A percentile compares a stretch with the other conserved stretches of the same genome.
phyloP scores from a whole-genome alignment of 257 asterid genomes.

The Solanum dulcamara region DNA sequence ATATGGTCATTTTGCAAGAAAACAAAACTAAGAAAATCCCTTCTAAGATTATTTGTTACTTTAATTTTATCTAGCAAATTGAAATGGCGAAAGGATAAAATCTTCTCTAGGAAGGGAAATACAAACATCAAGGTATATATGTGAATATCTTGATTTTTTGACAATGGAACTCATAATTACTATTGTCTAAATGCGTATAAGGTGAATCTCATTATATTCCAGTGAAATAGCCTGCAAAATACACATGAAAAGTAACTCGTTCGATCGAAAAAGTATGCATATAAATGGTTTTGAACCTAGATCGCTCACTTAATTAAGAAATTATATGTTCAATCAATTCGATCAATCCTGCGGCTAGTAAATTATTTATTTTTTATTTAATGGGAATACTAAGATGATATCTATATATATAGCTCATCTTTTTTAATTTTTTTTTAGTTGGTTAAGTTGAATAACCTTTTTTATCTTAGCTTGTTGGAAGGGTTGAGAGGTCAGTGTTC shows the following conservation, averaged over 20 bases:
- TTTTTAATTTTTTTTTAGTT: background rate
- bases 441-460: background rate
- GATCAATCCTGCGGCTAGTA: background rate
- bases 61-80: background rate
- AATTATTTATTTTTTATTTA: background rate
- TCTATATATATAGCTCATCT: background rate
- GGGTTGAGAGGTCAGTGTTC: background rate
- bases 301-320: too few relatives aligned
- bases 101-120: background rate
- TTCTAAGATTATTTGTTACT: background rate
- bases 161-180: too few relatives aligned
- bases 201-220: too few relatives aligned
- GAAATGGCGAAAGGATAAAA: background rate
- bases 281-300: too few relatives aligned
- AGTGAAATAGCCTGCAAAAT: background rate
- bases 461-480: background rate
- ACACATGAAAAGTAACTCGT: background rate
- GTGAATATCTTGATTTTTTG: too few relatives aligned
- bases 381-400: background rate
- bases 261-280: background rate
- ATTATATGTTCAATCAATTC: background rate
- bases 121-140: background rate
- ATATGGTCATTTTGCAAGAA: background rate
- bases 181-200: too few relatives aligned
- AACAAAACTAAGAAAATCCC: background rate